These are phyloP conservation scores for Fraxinus sp. DNA, from an alignment of 305 asterid species.

Conservation along the genomic window DNA sequence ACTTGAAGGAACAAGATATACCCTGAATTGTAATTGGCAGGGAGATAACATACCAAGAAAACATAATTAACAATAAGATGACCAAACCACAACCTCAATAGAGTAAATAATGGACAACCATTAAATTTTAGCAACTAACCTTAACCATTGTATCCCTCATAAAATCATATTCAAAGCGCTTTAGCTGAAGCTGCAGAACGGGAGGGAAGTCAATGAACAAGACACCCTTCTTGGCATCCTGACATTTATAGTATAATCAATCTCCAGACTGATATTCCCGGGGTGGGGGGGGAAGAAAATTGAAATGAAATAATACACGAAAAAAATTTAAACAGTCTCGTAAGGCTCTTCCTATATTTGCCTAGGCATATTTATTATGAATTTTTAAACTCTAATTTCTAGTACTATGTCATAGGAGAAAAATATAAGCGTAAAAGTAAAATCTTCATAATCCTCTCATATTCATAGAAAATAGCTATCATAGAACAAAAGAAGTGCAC, in stretches of 20 bases:
- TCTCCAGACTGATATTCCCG: conserved; percentile 17
- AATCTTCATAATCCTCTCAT: neutral
- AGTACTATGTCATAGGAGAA: neutral
- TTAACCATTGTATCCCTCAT: conserved; percentile 90
- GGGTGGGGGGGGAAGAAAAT: neutral
- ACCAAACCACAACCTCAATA: conserved; percentile 4
- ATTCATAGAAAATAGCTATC: neutral
- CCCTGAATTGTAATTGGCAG: neutral
- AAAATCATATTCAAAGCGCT: conserved; percentile 92
- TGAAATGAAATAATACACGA: conserved; percentile 8
- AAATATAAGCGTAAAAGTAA: neutral
- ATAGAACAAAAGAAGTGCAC: neutral
- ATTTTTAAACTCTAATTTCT: neutral
- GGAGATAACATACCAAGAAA: conserved; percentile 1
- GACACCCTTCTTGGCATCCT: conserved; percentile 98
- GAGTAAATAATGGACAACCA: conserved; percentile 1
- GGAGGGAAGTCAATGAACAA: conserved; percentile 95
- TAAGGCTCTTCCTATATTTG: neutral
- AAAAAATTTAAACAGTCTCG: neutral
- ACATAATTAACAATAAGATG: neutral
- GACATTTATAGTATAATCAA: conserved; percentile 27
- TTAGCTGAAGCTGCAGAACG: conserved; percentile 94
- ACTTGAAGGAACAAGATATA: neutral
- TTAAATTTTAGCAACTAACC: conserved; percentile 45
- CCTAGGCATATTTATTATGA: neutral